Conservation (phyloP, 805 yeast species). For the Ogataea wickerhamii region DNA sequence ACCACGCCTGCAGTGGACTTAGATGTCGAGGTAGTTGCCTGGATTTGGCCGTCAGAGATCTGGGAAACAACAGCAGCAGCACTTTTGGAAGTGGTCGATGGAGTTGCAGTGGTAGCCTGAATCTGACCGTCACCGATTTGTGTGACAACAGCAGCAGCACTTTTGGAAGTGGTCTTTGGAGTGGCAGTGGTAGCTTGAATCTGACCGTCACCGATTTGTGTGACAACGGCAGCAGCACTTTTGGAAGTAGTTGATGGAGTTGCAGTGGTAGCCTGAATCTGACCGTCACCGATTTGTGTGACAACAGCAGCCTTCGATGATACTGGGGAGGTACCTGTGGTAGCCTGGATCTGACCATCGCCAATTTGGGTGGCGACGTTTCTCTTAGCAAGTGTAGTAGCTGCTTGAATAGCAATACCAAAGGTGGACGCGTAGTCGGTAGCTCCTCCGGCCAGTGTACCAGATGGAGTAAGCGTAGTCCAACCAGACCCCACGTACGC, state of each 20-base stretch:
- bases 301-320: constrained; percentile 26
- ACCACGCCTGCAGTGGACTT: constrained; percentile 28
- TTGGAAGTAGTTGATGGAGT: constrained; percentile 9
- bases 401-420: constrained; percentile 66
- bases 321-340: constrained; percentile 33
- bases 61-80: constrained; percentile 34
- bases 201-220: constrained; percentile 61
- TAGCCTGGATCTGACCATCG: constrained; percentile 51
- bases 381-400: constrained; percentile 29
- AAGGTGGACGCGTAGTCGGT: constrained; percentile 51
- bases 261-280: constrained; percentile 34
- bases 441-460: constrained; percentile 42
- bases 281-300: constrained; percentile 44
- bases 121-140: constrained; percentile 32
- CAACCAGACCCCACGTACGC: constrained; percentile 60
- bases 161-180: constrained; percentile 9
- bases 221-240: constrained; percentile 36
- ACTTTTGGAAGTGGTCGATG: constrained; percentile 34
- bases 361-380: constrained; percentile 43
- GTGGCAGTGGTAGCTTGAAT: constrained; percentile 45
- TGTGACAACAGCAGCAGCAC: constrained; percentile 37
- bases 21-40: constrained; percentile 34
- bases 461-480: constrained; percentile 63
- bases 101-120: constrained; percentile 26
- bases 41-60: constrained; percentile 36